These are phyloP conservation scores for Trametes sanguinea DNA, from an alignment of 768 basidiomycete genomes.

Conservation along the genomic window DNA sequence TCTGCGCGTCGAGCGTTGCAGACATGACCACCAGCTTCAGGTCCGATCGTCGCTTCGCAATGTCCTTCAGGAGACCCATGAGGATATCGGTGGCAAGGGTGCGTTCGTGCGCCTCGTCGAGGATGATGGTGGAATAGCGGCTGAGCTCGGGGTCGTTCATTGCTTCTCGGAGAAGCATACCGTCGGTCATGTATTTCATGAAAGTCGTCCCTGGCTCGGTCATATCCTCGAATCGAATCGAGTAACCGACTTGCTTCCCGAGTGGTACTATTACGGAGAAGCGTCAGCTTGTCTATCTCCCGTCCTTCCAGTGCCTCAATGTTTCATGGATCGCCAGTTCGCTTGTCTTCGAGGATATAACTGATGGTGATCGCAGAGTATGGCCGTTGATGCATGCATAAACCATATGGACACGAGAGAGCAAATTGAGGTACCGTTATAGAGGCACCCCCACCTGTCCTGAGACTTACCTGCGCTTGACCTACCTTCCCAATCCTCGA, in stretches of 20 bases:
- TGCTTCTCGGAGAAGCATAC: slow-evolving; percentile 97
- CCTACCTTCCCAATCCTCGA: too few species aligned
- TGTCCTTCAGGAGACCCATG: slow-evolving; percentile 91
- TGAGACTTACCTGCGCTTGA: too few species aligned
- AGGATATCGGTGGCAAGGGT: slow-evolving; percentile 97
- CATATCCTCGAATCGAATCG: slow-evolving; percentile 98
- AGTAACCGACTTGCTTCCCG: slow-evolving; percentile 95
- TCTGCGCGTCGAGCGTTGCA: slow-evolving; percentile 93
- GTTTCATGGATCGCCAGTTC: too few species aligned
- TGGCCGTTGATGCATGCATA: too few species aligned
- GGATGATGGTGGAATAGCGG: slow-evolving; percentile 95
- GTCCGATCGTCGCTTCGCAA: slow-evolving; percentile 79
- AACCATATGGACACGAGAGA: too few species aligned
- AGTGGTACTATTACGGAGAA: slow-evolving; percentile 64
- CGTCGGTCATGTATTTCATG: slow-evolving; percentile 99
- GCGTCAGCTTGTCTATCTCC: background rate
- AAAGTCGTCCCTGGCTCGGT: slow-evolving; percentile 88
- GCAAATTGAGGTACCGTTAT: too few species aligned
- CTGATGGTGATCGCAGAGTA: too few species aligned
- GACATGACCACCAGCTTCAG: slow-evolving; percentile 99
- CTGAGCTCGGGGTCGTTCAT: slow-evolving; percentile 93
- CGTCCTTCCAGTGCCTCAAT: too few species aligned
- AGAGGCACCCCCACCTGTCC: too few species aligned
- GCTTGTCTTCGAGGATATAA: too few species aligned
- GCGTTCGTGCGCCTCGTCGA: slow-evolving; percentile 98